Evolutionary conservation across 2,329 filamentous ascomycete genomes (phyloP).

Genomic region (Monosporascus cannonballus): DNA sequence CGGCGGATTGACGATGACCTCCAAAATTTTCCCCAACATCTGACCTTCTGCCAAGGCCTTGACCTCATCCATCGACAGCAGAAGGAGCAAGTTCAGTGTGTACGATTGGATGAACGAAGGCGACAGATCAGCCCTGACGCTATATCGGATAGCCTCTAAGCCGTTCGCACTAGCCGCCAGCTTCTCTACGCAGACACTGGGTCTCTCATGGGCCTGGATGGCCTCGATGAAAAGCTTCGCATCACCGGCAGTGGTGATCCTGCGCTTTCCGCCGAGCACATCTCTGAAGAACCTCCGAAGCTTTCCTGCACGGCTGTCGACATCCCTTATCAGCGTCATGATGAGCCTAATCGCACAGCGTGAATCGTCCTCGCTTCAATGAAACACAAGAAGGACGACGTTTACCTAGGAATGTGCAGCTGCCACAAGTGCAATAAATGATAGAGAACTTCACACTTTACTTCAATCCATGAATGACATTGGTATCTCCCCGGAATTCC

Average conservation of each 20-base stretch:
- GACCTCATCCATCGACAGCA: constrained; percentile 35
- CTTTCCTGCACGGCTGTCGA: background rate
- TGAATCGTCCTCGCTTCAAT: background rate
- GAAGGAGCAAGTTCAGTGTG: constrained; percentile 30
- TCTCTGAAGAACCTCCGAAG: constrained; percentile 13
- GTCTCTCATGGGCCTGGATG: constrained; percentile 8
- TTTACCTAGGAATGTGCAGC: too few species aligned
- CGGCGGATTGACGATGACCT: constrained; percentile 42
- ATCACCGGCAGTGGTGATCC: constrained; percentile 11
- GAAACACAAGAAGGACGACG: background rate
- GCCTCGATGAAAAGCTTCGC: constrained; percentile 27
- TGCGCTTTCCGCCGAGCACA: constrained; percentile 16
- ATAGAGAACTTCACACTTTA: background rate
- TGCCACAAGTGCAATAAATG: background rate
- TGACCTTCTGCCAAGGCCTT: constrained; percentile 44
- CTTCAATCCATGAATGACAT: background rate
- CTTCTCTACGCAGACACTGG: constrained; percentile 19
- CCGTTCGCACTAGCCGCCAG: constrained; percentile 21
- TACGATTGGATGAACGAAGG: constrained; percentile 23
- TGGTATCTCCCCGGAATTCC: background rate
- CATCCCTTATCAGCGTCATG: background rate
- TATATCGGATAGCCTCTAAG: constrained; percentile 16
- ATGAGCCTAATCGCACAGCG: background rate
- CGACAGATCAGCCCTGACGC: constrained; percentile 20
- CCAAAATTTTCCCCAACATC: constrained; percentile 40